A percentile compares a stretch with the other conserved stretches of the same genome.
Conservation (phyloP, 176 grass and related monocot species). For the Saccharum officinarum region DNA sequence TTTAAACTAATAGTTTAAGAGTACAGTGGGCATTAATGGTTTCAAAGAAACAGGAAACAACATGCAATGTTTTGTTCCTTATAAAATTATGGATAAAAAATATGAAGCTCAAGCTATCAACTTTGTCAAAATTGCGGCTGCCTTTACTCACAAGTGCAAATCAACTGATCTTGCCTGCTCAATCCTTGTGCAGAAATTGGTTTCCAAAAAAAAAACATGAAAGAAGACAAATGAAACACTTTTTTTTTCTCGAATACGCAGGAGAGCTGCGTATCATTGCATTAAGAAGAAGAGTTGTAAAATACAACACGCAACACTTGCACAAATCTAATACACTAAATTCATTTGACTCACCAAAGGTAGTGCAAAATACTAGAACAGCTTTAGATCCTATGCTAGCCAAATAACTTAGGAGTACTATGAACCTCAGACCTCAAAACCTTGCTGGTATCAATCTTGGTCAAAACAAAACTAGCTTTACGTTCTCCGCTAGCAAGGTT, state of each 20-base stretch:
- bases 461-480: conserved; percentile 9
- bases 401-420: not conserved
- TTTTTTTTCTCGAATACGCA: not conserved
- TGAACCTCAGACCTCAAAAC: not conserved
- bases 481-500: not conserved
- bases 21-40: not conserved
- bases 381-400: not conserved
- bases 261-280: no score
- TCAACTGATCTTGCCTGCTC: not conserved
- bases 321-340: not conserved
- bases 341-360: not conserved
- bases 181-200: no score
- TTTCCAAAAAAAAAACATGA: not conserved
- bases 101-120: not conserved
- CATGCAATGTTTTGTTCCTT: not conserved
- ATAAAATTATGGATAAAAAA: not conserved
- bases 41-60: not conserved
- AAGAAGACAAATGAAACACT: not conserved
- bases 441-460: not conserved
- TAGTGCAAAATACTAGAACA: not conserved
- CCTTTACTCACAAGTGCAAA: not conserved
- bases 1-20: not conserved
- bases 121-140: not conserved
- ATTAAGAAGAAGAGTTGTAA: no score
- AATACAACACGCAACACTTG: not conserved